Conservation (phyloP, 2,329 filamentous ascomycete species). For the Colletotrichum liriopes region DNA sequence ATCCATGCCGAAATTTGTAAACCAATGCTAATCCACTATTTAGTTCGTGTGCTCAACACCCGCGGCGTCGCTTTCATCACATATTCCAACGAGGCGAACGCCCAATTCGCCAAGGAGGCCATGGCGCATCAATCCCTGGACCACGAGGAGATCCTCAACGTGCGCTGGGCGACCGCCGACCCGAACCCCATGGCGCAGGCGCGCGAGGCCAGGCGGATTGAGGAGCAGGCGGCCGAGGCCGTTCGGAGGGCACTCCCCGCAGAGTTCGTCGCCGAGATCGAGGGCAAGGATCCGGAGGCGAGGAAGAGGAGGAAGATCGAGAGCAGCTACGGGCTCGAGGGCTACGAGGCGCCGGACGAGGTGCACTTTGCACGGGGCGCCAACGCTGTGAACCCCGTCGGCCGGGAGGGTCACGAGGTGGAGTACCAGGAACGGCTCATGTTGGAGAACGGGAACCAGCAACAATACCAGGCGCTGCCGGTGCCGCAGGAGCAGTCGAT, state of each 20-base stretch:
- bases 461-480: conserved; percentile 42
- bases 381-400: conserved; percentile 74
- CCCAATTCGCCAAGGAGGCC: conserved; percentile 92
- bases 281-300: conserved; percentile 89
- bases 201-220: conserved; percentile 87
- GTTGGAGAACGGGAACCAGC: conserved; percentile 65
- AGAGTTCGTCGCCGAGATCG: conserved; percentile 93
- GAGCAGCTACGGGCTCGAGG: conserved; percentile 88
- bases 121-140: conserved; percentile 97
- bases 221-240: conserved; percentile 97
- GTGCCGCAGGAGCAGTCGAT: conserved; percentile 54
- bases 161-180: conserved; percentile 96
- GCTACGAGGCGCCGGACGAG: conserved; percentile 94
- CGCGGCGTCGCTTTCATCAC: conserved; percentile 96
- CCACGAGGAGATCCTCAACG: conserved; percentile 93
- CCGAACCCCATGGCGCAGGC: conserved; percentile 97
- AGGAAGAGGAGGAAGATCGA: conserved; percentile 92
- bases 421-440: conserved; percentile 74
- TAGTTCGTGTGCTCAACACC: conserved; percentile 85
- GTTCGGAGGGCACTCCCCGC: conserved; percentile 89
- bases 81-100: conserved; percentile 83
- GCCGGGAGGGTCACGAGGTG: conserved; percentile 72
- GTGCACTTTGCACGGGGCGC: conserved; percentile 91
- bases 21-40: background rate
- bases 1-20: conserved; percentile 12